Conservation (phyloP, 2,329 filamentous ascomycete genomes). For the Botryotinia calthae region DNA sequence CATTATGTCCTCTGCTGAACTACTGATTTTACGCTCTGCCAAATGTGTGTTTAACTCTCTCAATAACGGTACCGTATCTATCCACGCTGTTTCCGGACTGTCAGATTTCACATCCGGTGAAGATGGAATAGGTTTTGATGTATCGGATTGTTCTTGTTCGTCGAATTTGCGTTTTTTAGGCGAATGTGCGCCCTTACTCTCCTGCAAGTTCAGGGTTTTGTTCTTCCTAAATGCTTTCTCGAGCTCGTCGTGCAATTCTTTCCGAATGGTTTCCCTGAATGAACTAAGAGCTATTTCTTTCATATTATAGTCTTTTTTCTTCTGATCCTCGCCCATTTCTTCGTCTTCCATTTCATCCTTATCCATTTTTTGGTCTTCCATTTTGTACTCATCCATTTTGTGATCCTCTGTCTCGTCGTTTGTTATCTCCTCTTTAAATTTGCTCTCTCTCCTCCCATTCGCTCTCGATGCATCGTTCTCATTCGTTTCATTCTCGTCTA, state of each 20-base stretch:
- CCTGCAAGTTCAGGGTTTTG: background rate
- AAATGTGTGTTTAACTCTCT: background rate
- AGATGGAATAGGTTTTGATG: background rate
- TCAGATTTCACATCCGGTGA: background rate
- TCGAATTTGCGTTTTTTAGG: background rate
- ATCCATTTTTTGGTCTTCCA: background rate
- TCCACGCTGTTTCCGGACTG: background rate
- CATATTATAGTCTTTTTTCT: too few species aligned
- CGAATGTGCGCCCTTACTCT: background rate
- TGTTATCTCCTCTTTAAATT: background rate
- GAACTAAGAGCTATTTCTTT: background rate
- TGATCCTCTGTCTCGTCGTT: background rate
- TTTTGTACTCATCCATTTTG: background rate
- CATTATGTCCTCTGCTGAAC: background rate
- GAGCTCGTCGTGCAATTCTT: background rate
- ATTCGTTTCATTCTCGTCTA: background rate
- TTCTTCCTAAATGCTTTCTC: background rate
- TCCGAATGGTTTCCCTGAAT: background rate
- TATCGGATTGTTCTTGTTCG: background rate
- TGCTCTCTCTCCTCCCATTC: background rate
- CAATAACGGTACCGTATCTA: background rate
- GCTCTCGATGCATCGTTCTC: background rate
- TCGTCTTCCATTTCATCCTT: background rate
- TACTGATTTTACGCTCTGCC: background rate
- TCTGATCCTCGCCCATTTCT: background rate